Conservation (phyloP, 192 early-diverging fungal species). For the Coemansia sp. region DNA sequence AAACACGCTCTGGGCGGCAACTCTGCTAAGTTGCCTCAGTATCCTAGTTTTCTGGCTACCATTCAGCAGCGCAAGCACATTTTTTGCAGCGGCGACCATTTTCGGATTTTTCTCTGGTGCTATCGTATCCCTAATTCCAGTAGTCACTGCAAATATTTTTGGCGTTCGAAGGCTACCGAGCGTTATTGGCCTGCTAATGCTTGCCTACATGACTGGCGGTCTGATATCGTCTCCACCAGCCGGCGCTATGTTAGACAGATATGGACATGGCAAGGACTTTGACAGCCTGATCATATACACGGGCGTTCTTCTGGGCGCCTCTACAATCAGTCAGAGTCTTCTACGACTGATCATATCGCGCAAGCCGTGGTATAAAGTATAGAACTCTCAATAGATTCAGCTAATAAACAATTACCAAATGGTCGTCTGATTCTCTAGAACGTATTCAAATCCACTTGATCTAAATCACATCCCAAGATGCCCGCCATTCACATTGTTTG, state of each 20-base stretch:
- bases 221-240: conserved; percentile 34
- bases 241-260: conserved; percentile 28
- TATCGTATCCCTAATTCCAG: conserved; percentile 35
- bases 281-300: conserved; percentile 28
- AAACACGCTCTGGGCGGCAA: conserved; percentile 20
- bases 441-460: neutral
- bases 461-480: conserved; percentile 38
- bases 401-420: neutral
- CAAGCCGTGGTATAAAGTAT: conserved; percentile 7
- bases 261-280: conserved; percentile 19
- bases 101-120: conserved; percentile 39
- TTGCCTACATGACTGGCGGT: conserved; percentile 19
- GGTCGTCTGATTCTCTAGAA: too few species aligned
- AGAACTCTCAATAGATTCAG: neutral
- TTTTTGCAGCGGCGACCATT: conserved; percentile 19
- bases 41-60: conserved; percentile 39
- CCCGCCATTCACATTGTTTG: conserved; percentile 20
- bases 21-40: conserved; percentile 17
- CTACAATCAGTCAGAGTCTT: neutral
- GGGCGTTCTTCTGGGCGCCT: conserved; percentile 18
- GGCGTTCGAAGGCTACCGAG: conserved; percentile 30
- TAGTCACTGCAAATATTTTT: conserved; percentile 35
- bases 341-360: conserved; percentile 9
- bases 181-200: conserved; percentile 33
- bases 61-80: conserved; percentile 18